Percentiles rank a stretch among this genome's conserved stretches.
Conservation (phyloP, 1,139 yeast genomes). For the Barnettozyma hawaiiensis region DNA sequence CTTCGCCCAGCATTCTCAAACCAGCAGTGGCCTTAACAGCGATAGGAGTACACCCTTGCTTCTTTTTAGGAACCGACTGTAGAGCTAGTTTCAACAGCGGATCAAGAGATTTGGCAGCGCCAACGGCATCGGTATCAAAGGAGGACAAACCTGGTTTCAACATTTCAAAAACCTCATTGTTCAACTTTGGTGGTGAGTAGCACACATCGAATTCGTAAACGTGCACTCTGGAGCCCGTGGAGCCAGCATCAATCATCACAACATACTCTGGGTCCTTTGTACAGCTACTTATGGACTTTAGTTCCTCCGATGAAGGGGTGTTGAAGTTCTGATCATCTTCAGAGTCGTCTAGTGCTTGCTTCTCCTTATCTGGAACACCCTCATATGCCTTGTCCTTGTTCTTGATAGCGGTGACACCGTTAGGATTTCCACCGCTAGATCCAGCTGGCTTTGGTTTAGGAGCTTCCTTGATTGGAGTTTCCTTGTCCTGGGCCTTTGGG, state of each 20-base stretch:
- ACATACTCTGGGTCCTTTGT: conserved; percentile 48
- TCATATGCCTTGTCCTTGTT: conserved; percentile 23
- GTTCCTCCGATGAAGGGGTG: conserved; percentile 5
- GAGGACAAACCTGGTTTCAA: conserved; percentile 88
- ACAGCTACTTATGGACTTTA: conserved; percentile 24
- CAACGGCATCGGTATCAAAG: conserved; percentile 70
- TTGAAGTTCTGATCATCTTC: conserved; percentile 6
- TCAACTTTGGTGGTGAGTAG: conserved; percentile 68
- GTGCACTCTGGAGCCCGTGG: conserved; percentile 94
- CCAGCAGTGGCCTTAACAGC: conserved; percentile 99
- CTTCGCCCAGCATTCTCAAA: conserved; percentile 75
- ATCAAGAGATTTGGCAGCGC: conserved; percentile 86
- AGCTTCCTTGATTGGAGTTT: conserved; percentile 24
- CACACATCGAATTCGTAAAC: conserved; percentile 89
- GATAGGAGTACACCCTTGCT: conserved; percentile 79
- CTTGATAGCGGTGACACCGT: conserved; percentile 25
- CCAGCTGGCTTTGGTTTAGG: conserved; percentile 22
- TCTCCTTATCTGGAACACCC: conserved; percentile 25
- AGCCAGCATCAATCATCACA: conserved; percentile 94
- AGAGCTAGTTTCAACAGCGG: conserved; percentile 72
- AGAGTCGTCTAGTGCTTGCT: conserved; percentile 4
- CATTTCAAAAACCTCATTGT: conserved; percentile 81
- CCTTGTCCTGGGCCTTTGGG: conserved; percentile 24
- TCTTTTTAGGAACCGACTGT: conserved; percentile 63
- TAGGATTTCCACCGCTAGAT: conserved; percentile 6